Evolutionary conservation across 2,329 filamentous ascomycete genomes (phyloP), one percentile per base, ranked within the genome.

Genomic region (Neurospora sp.): DNA sequence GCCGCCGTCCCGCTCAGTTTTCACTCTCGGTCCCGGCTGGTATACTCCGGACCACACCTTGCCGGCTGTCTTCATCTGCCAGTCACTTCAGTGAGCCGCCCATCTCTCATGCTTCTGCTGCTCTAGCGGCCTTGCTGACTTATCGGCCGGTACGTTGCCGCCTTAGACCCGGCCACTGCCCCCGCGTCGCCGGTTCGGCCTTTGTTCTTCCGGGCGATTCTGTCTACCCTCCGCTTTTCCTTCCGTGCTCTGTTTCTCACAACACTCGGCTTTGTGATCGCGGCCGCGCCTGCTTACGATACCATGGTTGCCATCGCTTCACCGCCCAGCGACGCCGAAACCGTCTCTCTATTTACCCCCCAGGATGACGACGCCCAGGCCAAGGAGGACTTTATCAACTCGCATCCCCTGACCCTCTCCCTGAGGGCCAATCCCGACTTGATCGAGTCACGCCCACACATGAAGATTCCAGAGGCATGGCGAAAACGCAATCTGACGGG

Each of bases 401-500:
- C 84, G 66, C 93, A 96, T 81, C 90, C 93, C 1, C 79, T 97
- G n/a, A 86, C 91, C 4, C 78, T 84, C n/a, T 83, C 86, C 58
- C 83, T 98, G 67, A 90, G 94, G 66, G 80, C 81, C 19, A 85
- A 91, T 75, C 83, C 89, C 0, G 86, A 87, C 36, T 91, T 90
- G 79, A 86, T 83, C 40, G 93, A 97, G 79, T 90, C 91, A 40
- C 87, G 96, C 52, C 95, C 95, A 11, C 93, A 97, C 78, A 83
- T 97, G 78, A 96, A 94, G 80, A 91, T 97, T 77, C 93, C 95
- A 0, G 83, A 84, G 36, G 80, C 84, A 2, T 85, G 93, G 79
- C 88, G 91, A 46, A 80, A 81, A 2, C 89, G 93, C 78, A 97
- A 90, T 80, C 84, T 99, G 68, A 98, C 94, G 0, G 93, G 87